These are phyloP conservation scores for Flaveria sonorensis DNA, from an alignment of 129 eudicot genomes.

Conservation along the genomic window DNA sequence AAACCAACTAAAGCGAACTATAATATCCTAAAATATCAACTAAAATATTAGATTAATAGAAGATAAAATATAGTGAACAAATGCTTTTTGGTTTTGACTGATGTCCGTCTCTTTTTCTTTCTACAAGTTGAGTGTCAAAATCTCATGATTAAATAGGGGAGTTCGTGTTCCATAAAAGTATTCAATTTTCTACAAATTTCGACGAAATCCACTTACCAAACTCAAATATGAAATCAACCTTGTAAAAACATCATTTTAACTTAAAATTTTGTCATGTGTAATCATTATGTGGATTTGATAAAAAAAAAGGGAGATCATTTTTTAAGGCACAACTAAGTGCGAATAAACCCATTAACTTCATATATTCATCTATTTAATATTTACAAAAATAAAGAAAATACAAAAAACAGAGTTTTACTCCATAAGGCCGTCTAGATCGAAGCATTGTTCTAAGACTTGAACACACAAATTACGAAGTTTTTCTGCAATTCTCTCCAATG, in stretches of 20 bases:
- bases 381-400: neutral
- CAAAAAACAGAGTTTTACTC: conserved; percentile 35
- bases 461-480: conserved; percentile 50
- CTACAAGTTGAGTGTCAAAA: too few relatives aligned
- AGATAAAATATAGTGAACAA: too few relatives aligned
- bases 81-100: too few relatives aligned
- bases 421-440: conserved; percentile 66
- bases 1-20: too few relatives aligned
- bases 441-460: conserved; percentile 68
- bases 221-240: neutral
- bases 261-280: neutral
- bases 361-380: conserved; percentile 13
- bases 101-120: too few relatives aligned
- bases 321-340: conserved; percentile 3
- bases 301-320: neutral
- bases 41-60: too few relatives aligned
- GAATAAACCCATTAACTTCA: conserved; percentile 4
- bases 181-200: too few relatives aligned
- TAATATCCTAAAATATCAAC: too few relatives aligned
- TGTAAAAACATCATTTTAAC: neutral
- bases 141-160: too few relatives aligned
- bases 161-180: too few relatives aligned
- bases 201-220: neutral
- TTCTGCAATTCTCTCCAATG: conserved; percentile 58
- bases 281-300: neutral